Evolutionary conservation across 306 rosid genomes (phyloP).

Genomic region (Betula pendula): DNA sequence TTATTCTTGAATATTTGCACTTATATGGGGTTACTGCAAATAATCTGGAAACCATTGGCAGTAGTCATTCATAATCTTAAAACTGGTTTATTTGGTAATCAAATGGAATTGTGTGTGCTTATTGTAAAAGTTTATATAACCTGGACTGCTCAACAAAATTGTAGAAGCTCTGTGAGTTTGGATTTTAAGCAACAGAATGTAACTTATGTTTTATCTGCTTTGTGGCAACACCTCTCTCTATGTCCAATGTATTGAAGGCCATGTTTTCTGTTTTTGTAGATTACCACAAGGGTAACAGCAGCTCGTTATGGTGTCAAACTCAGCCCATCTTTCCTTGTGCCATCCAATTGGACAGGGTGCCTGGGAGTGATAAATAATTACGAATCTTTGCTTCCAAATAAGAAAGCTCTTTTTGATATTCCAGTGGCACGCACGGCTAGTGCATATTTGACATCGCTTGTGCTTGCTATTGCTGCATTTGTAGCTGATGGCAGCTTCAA

Average conservation of each 20-base stretch:
- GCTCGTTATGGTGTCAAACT: conserved; percentile 82
- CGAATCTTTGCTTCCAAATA: conserved; percentile 80
- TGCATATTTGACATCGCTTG: conserved; percentile 79
- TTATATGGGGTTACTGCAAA: neutral
- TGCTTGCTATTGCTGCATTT: conserved; percentile 79
- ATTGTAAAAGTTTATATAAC: neutral
- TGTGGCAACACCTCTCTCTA: neutral
- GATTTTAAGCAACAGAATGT: neutral
- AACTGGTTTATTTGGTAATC: neutral
- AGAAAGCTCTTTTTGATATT: conserved; percentile 85
- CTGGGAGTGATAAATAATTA: conserved; percentile 92
- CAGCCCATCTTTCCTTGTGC: conserved; percentile 91
- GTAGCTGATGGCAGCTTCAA: conserved; percentile 90
- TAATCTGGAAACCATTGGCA: neutral
- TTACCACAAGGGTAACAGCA: conserved; percentile 87
- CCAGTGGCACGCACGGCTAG: conserved; percentile 87
- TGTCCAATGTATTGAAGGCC: conserved; percentile 2
- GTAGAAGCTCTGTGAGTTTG: neutral
- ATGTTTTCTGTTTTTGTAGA: conserved; percentile 45
- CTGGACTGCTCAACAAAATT: neutral
- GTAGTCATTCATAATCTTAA: neutral
- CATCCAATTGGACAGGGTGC: conserved; percentile 95
- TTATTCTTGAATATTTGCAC: neutral
- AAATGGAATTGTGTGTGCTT: neutral
- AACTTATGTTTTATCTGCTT: neutral